phyloP scores from a whole-genome alignment of 2,329 filamentous ascomycete species.

The Sporothrix curviconia region DNA sequence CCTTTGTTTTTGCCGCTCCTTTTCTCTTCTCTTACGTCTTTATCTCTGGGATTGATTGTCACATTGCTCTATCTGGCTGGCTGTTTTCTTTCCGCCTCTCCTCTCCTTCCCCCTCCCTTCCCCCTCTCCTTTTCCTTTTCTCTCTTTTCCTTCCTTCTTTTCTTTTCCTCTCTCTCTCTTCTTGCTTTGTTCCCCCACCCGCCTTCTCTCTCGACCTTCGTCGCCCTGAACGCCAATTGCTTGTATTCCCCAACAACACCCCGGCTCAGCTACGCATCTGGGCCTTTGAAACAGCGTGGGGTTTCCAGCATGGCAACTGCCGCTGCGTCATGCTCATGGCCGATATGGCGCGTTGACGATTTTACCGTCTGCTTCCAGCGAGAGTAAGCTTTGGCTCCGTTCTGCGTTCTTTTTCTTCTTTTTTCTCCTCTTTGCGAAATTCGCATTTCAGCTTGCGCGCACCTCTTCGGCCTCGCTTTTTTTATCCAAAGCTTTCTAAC shows the following conservation, averaged over 20 bases:
- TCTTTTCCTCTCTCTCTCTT: neutral
- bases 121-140: neutral
- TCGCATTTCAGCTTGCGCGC: neutral
- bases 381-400: constrained; percentile 49
- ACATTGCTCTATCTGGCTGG: neutral
- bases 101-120: neutral
- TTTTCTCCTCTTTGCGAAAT: neutral
- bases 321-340: constrained; percentile 50
- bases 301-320: constrained; percentile 38
- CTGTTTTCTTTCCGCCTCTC: neutral
- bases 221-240: neutral
- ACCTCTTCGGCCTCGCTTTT: neutral
- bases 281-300: constrained; percentile 11
- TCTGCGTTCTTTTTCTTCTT: neutral
- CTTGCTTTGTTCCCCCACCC: too few species aligned
- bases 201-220: neutral
- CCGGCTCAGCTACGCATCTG: neutral
- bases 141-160: neutral
- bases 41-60: neutral
- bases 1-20: neutral
- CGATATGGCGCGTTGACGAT: constrained; percentile 58
- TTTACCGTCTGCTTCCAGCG: constrained; percentile 56
- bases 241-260: neutral
- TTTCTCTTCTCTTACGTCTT: neutral
- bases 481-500: neutral